Evolutionary conservation across 352 stramenopile genomes (phyloP), one percentile per base, ranked within the genome.

Genomic region (Elongisporangium undulatum): DNA sequence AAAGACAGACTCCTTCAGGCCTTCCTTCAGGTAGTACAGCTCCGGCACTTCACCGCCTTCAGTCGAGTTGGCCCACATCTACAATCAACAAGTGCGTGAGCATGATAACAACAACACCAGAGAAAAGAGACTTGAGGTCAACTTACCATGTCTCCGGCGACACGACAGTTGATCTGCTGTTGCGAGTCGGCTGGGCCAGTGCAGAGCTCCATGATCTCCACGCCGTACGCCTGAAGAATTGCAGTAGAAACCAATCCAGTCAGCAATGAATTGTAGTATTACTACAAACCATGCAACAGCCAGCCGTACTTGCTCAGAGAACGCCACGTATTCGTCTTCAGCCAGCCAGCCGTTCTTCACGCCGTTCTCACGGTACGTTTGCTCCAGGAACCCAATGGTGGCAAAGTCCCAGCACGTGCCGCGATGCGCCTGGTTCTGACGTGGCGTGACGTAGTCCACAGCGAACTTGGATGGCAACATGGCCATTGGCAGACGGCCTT

Each of bases 351-450:
- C 81, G 23, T 87, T 80, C 38, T 58, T 60, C 24, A 91, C 62
- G 49, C 81, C 84, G 20, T 89, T 73, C 24, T 79, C 79, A 23
- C 84, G 75, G 62, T 93, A 93, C 56, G 81, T 90, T 58, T 89
- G 79, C 64, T 93, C 84, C 38, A 93, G 62, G 56, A 91, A 85
- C 22, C 75, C 75, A 50, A 93, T 83, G 7, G 84, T 91, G 2
- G 84, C 81, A 54, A 93, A 93, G 64, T 93, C 84, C 84, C 84
- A 93, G 65, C 84, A 93, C 3, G 81, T 93, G 41, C 84, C 84
- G 41, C 84, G 84, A 41, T 85, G 75, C 53, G 81, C 77, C 61
- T 93, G 83, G 53, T 93, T 73, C 62, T 90, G 73, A 0, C 83
- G 81, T 20, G 81, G 83, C 17, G 81, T 93, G 19, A 93, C 81